Evolutionary conservation across 768 basidiomycete species (phyloP).

Genomic region (Podaxis pistillaris): DNA sequence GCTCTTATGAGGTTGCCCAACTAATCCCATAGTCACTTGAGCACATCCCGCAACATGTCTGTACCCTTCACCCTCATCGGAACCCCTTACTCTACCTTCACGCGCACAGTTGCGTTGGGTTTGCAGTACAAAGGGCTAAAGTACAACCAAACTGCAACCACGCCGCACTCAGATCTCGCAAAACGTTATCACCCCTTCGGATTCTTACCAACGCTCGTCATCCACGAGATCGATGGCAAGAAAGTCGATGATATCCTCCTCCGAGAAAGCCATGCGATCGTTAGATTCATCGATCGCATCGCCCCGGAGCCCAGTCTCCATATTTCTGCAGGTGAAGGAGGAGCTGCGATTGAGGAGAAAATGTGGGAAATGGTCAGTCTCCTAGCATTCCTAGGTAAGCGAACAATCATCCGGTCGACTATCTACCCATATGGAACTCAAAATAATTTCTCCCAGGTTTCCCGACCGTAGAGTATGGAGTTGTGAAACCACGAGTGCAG

Average conservation of each 20-base stretch:
- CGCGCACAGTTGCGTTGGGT: conserved; percentile 30
- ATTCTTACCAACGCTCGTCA: conserved; percentile 30
- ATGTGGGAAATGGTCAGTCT: conserved; percentile 35
- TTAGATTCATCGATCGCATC: conserved; percentile 29
- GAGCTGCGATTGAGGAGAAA: conserved; percentile 25
- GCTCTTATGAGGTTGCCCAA: not conserved
- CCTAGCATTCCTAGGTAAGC: conserved; percentile 28
- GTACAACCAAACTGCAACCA: conserved; percentile 23
- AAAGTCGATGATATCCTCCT: conserved; percentile 23
- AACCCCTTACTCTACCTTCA: conserved; percentile 34
- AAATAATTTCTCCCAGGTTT: conserved; percentile 22
- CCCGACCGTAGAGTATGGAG: conserved; percentile 26
- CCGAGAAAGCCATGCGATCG: conserved; percentile 32
- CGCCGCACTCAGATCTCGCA: conserved; percentile 23
- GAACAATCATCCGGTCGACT: not conserved
- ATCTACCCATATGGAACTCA: not conserved
- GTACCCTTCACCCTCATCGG: conserved; percentile 27
- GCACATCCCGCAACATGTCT: conserved; percentile 1
- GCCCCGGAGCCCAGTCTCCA: conserved; percentile 28
- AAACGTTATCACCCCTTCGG: conserved; percentile 29
- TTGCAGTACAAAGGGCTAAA: conserved; percentile 28
- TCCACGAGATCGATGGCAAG: conserved; percentile 24
- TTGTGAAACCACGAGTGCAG: conserved; percentile 31
- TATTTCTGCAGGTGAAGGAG: conserved; percentile 16
- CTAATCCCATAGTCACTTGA: not conserved